These are phyloP conservation scores for Sporormia fimetaria DNA, from an alignment of 495 filamentous ascomycete genomes.

Conservation along the genomic window DNA sequence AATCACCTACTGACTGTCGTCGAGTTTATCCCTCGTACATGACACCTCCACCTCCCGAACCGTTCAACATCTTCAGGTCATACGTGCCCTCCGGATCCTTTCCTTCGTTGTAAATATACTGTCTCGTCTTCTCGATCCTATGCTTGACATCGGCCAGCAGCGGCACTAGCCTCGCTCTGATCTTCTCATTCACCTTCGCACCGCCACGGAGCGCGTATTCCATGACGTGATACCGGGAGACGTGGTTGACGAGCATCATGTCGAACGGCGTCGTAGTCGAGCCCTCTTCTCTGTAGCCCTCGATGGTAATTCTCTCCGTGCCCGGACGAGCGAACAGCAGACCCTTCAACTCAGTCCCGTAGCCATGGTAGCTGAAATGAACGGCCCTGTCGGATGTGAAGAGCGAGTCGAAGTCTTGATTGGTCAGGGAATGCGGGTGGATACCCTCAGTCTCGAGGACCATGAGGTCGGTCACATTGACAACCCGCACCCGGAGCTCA, in stretches of 20 bases:
- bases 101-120: conserved; percentile 45
- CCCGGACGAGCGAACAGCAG: conserved; percentile 49
- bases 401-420: conserved; percentile 44
- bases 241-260: conserved; percentile 59
- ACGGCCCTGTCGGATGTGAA: conserved; percentile 51
- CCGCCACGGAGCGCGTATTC: conserved; percentile 44
- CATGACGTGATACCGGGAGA: conserved; percentile 53
- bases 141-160: conserved; percentile 40
- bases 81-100: conserved; percentile 33
- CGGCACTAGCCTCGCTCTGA: conserved; percentile 39
- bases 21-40: conserved; percentile 16
- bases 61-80: conserved; percentile 11
- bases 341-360: conserved; percentile 50
- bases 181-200: conserved; percentile 40
- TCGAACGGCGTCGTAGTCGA: conserved; percentile 63
- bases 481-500: conserved; percentile 47
- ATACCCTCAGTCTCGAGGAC: conserved; percentile 47
- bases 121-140: conserved; percentile 40
- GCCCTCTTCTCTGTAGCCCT: conserved; percentile 61
- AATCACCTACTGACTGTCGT: too few relatives aligned
- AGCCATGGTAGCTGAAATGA: conserved; percentile 66
- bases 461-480: conserved; percentile 68
- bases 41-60: conserved; percentile 10
- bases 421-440: conserved; percentile 52
- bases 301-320: conserved; percentile 43